Base-by-base conservation (phyloP, 208 protist genomes). In the Porcisia deanei region DNA sequence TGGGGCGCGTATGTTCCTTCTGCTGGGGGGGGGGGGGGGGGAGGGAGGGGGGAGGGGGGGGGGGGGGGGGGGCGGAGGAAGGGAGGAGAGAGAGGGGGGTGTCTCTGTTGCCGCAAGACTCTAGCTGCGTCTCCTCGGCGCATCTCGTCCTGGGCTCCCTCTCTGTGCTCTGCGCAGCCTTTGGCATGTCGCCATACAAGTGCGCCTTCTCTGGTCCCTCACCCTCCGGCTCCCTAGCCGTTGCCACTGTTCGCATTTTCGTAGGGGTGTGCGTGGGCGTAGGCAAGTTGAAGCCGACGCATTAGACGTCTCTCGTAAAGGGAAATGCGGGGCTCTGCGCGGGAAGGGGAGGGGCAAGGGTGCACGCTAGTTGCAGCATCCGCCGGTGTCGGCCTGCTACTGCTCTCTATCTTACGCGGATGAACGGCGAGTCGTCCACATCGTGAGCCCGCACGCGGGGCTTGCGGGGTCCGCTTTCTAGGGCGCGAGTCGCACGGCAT, bases 281-380 rank as follows among this genome's bases (percentile, higher is more conserved):
- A 76, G 39, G 77, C 77, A 43, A 59, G 77, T 14, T 81, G 77
- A 45, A 81, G 71, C 37, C 49, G 37, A 0, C 71, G 64, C 0
- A 67, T 53, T 5, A 81, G 71, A 20, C 71, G 77, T 12, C 77
- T 71, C 58, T 81, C 77, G 49, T 73, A 81, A 10, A 81, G 71
- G 9, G 71, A 76, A 25, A 81, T 69, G 37, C 49, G 60, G 6
- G 68, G 53, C 16, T 53, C 43, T n/a, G 61, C 3, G 30, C 37
- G 8, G 37, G 65, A n/a, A 25, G 25, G 18, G 16, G 5, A n/a
- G 43, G 14, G 25, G 16, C 7, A 37, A 45, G 68, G 20, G 22
- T 58, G 47, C 16, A 43, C 53, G 9, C 37, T n/a, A 60, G 39
- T 25, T 34, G 55, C 54, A 16, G 39, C 25, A 45, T 22, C 49